Conservation (phyloP, 768 basidiomycete species). For the Peribolospora baueri region DNA sequence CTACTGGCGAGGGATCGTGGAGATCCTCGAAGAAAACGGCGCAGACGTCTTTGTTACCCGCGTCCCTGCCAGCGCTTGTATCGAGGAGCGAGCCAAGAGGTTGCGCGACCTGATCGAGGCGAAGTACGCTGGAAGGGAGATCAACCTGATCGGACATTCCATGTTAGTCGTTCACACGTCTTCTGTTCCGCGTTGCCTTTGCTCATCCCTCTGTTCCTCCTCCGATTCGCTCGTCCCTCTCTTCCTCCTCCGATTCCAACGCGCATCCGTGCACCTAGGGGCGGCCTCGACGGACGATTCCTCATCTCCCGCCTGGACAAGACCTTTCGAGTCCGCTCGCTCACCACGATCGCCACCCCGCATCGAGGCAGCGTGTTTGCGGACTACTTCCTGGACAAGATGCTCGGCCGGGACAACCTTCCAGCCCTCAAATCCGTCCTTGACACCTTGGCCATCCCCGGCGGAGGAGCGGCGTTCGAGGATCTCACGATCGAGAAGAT, state of each 20-base stretch:
- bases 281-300: constrained; percentile 75
- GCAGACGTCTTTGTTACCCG: constrained; percentile 75
- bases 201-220: constrained; percentile 6
- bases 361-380: constrained; percentile 87
- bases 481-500: constrained; percentile 63
- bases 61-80: constrained; percentile 76
- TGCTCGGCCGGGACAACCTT: constrained; percentile 21
- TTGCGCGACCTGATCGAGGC: constrained; percentile 60
- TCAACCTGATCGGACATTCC: constrained; percentile 75
- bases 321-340: constrained; percentile 53
- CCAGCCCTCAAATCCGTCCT: constrained; percentile 27
- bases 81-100: constrained; percentile 66
- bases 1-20: constrained; percentile 92
- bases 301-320: constrained; percentile 60
- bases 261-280: constrained; percentile 28
- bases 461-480: constrained; percentile 83
- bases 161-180: constrained; percentile 26
- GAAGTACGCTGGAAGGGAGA: constrained; percentile 51
- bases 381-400: constrained; percentile 47
- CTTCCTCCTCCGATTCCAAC: constrained; percentile 6
- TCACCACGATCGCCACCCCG: constrained; percentile 86
- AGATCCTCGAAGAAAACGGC: constrained; percentile 69
- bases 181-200: neutral
- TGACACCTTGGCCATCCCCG: constrained; percentile 58
- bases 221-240: neutral